Conservation (phyloP, 1,139 yeast species). For the Candida anutae region DNA sequence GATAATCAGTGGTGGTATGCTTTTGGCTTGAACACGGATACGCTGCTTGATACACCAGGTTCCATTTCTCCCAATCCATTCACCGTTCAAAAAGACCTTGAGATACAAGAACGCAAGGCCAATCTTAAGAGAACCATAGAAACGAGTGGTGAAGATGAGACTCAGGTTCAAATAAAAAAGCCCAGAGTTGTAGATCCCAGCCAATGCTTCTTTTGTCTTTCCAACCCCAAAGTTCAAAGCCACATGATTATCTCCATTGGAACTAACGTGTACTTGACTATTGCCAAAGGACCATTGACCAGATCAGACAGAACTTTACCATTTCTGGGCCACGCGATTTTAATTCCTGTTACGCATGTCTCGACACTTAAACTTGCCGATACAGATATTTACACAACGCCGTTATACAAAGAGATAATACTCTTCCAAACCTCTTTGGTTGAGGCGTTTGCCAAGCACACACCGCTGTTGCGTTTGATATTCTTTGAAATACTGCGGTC, state of each 20-base stretch:
- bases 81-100: too few relatives aligned
- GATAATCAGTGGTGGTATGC: conserved; percentile 71
- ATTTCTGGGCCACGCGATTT: conserved; percentile 76
- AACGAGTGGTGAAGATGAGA: conserved; percentile 3
- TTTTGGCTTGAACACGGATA: conserved; percentile 44
- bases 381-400: conserved; percentile 10
- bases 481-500: conserved; percentile 55
- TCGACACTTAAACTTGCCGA: conserved; percentile 32
- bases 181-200: conserved; percentile 41
- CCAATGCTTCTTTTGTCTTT: conserved; percentile 75
- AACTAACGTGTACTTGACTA: conserved; percentile 55
- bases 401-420: conserved; percentile 19
- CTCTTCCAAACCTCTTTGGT: conserved; percentile 39
- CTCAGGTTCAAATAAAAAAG: conserved; percentile 11
- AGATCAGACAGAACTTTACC: conserved; percentile 34
- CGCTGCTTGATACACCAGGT: too few relatives aligned
- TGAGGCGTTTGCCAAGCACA: conserved; percentile 30
- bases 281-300: conserved; percentile 84
- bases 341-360: conserved; percentile 75
- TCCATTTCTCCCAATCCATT: too few relatives aligned
- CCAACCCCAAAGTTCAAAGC: conserved; percentile 70
- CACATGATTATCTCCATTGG: conserved; percentile 81
- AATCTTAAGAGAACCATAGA: too few relatives aligned
- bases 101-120: too few relatives aligned
- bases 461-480: conserved; percentile 36